Percentiles rank a stretch among this genome's conserved stretches.
Evolutionary conservation across 148 eudicot species (phyloP).

Genomic region (Rhododendron ovatum): DNA sequence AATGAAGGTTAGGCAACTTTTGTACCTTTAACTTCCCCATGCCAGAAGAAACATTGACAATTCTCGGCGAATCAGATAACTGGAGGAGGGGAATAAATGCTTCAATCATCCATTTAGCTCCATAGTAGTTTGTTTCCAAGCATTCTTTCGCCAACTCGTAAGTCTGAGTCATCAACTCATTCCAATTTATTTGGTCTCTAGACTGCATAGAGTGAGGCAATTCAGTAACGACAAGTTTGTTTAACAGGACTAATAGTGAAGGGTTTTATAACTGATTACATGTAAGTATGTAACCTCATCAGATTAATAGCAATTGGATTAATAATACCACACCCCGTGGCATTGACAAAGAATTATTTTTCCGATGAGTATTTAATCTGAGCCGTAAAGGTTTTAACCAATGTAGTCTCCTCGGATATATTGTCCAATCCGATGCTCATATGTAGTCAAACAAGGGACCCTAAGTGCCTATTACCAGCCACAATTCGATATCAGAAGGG

Average conservation of each 20-base stretch:
- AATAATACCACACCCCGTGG: neutral
- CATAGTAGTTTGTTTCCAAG: constrained; percentile 43
- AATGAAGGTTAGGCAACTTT: neutral
- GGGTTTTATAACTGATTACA: neutral
- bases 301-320: neutral
- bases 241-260: neutral
- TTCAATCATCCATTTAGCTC: constrained; percentile 36
- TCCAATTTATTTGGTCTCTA: constrained; percentile 3
- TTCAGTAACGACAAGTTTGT: neutral
- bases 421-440: neutral
- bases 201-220: constrained; percentile 1
- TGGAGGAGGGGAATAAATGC: constrained; percentile 47
- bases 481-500: neutral
- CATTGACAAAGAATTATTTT: too few species aligned
- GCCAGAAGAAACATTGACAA: constrained; percentile 46
- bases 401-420: neutral
- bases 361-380: neutral
- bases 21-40: constrained; percentile 34
- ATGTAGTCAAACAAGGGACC: neutral
- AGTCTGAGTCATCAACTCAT: constrained; percentile 7
- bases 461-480: neutral
- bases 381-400: neutral
- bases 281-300: neutral
- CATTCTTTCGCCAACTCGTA: constrained; percentile 36
- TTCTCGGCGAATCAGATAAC: constrained; percentile 42